Base-by-base conservation (phyloP, 75 land plant genomes). In the Picea sitchensis region DNA sequence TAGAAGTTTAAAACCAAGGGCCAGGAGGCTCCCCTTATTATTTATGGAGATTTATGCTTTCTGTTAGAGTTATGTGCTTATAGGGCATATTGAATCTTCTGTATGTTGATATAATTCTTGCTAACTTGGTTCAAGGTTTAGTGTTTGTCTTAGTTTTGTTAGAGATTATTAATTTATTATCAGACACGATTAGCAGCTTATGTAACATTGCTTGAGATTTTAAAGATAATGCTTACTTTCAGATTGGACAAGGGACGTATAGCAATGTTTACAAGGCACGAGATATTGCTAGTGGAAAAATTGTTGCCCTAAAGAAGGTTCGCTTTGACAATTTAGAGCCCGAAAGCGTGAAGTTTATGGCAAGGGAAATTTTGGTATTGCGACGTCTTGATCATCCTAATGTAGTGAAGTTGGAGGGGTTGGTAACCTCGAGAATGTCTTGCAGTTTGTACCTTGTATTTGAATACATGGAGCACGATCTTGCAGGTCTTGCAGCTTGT, bases 221-320 rank as follows among this genome's bases (percentile, higher is more conserved):
- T 71, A 20, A 71, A n/a, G 20, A 71, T 67, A 8, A 38, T 8
- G 18, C 44, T 71, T 71, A 44, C 73, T 57, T 75, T 17, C 81
- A 94, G 96, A 94, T 94, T 83, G 96, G 96, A 73, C 94, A 92
- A 82, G 96, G 96, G 4, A 94, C 96, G 3, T 94, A 94, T 68
- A 94, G 96, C 84, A 94, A 94, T 83, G 96, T 94, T 36, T 94
- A 94, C 77, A 94, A 94, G 77, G 96, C 96, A 2, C 81, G 84
- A 63, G 96, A 94, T 78, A 51, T 94, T 20, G 61, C 79, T 8
- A 90, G 83, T 5, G 94, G 94, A 31, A 86, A 88, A 67, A 85
- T 94, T 77, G 97, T 94, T 75, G 97, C 97, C 12, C 76, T 94
- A 69, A 92, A 94, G 84, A 94, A 94, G 76, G 95, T 94, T 81